Evolutionary conservation across 164 flowering plant genomes (phyloP).

Genomic region (Nelumbo lutea): DNA sequence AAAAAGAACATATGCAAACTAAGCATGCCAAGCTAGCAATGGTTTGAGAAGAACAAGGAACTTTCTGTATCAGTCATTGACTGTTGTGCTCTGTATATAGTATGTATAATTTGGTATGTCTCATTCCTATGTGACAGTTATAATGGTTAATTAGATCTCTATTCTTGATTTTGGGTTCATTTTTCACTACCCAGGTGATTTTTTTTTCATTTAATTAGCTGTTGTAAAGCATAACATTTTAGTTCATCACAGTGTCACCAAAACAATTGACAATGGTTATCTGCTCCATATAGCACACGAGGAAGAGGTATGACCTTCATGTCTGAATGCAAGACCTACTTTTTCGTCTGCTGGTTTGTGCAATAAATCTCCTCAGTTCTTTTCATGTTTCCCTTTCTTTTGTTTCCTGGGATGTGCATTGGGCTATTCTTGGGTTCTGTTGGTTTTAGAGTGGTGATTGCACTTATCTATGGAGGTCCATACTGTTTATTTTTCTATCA

Average conservation of each 20-base stretch:
- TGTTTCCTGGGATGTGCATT: no score
- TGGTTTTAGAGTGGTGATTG: no score
- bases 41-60: neutral
- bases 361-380: no score
- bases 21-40: neutral
- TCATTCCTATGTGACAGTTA: neutral
- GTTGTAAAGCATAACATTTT: neutral
- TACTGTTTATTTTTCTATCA: no score
- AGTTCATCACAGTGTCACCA: neutral
- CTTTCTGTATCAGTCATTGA: neutral
- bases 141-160: neutral
- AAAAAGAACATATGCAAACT: conserved; percentile 28
- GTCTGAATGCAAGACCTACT: no score
- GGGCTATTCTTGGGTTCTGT: no score
- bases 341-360: no score
- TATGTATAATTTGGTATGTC: neutral
- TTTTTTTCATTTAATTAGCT: neutral
- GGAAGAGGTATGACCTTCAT: no score
- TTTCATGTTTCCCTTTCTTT: no score
- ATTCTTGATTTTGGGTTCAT: neutral
- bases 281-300: no score
- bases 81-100: neutral
- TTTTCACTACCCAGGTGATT: neutral
- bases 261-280: neutral
- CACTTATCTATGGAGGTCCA: no score